Evolutionary conservation across 306 rosid genomes (phyloP).

Genomic region (Corylus avellana): DNA sequence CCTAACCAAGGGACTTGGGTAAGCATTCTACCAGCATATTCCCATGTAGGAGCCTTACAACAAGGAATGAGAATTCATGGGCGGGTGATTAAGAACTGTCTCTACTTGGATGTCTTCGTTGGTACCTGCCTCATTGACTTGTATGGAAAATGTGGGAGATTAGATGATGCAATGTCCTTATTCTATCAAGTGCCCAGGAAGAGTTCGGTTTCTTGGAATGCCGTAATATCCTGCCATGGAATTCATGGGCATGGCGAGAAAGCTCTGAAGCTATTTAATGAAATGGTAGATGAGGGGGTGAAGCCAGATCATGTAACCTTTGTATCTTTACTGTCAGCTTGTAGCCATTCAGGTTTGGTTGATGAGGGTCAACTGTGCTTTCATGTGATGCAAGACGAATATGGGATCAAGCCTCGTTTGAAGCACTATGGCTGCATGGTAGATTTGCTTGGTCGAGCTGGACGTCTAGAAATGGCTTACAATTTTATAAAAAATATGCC

Average conservation of each 20-base stretch:
- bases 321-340: conserved; percentile 46
- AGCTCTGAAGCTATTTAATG: conserved; percentile 43
- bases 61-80: conserved; percentile 58
- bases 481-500: conserved; percentile 46
- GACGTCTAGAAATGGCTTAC: conserved; percentile 42
- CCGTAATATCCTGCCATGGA: conserved; percentile 52
- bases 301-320: conserved; percentile 48
- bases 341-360: conserved; percentile 59
- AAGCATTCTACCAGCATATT: conserved; percentile 45
- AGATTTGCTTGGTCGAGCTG: conserved; percentile 58
- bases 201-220: conserved; percentile 45
- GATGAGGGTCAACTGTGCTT: conserved; percentile 42
- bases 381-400: conserved; percentile 40
- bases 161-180: conserved; percentile 46
- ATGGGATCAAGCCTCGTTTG: conserved; percentile 42
- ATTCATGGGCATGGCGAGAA: conserved; percentile 46
- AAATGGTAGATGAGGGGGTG: conserved; percentile 38
- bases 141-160: conserved; percentile 59
- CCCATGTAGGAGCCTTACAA: conserved; percentile 46
- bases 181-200: conserved; percentile 39
- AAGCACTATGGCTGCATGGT: conserved; percentile 57
- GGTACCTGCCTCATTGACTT: conserved; percentile 52
- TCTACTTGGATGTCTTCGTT: conserved; percentile 44
- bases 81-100: conserved; percentile 39
- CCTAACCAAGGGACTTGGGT: conserved; percentile 58